Evolutionary conservation across 345 rosid species (phyloP).

Genomic region (Aquilaria malaccensis): DNA sequence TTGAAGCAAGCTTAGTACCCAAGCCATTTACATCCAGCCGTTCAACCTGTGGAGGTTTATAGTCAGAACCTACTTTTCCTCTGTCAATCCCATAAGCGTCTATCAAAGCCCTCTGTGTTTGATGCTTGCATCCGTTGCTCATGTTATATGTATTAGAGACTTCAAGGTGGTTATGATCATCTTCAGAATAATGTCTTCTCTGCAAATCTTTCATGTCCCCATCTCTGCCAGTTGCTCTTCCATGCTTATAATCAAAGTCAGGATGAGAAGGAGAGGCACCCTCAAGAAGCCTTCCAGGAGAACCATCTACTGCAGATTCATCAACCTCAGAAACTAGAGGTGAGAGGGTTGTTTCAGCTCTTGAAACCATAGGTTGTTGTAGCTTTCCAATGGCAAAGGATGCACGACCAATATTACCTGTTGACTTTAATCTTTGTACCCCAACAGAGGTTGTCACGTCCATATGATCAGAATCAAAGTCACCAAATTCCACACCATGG

Average conservation of each 20-base stretch:
- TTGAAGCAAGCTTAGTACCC: slow-evolving; percentile 41
- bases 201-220: slow-evolving; percentile 53
- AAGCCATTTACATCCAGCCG: slow-evolving; percentile 46
- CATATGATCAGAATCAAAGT: slow-evolving; percentile 43
- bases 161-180: slow-evolving; percentile 27
- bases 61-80: slow-evolving; percentile 37
- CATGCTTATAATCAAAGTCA: slow-evolving; percentile 44
- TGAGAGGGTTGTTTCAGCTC: slow-evolving; percentile 32
- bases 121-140: slow-evolving; percentile 51
- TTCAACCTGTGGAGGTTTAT: slow-evolving; percentile 38
- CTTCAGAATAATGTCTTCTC: slow-evolving; percentile 46
- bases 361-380: slow-evolving; percentile 31
- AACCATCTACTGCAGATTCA: slow-evolving; percentile 40
- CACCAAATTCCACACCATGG: slow-evolving; percentile 34
- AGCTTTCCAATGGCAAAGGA: slow-evolving; percentile 42
- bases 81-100: slow-evolving; percentile 95
- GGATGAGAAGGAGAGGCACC: slow-evolving; percentile 55
- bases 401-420: slow-evolving; percentile 34
- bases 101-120: slow-evolving; percentile 84
- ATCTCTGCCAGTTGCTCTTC: slow-evolving; percentile 39
- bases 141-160: slow-evolving; percentile 27
- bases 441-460: slow-evolving; percentile 43
- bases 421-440: slow-evolving; percentile 38
- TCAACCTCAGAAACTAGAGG: slow-evolving; percentile 36
- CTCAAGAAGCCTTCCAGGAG: slow-evolving; percentile 56